These are phyloP conservation scores for Beta lomatogona DNA, from an alignment of 179 eudicot genomes.

Conservation along the genomic window DNA sequence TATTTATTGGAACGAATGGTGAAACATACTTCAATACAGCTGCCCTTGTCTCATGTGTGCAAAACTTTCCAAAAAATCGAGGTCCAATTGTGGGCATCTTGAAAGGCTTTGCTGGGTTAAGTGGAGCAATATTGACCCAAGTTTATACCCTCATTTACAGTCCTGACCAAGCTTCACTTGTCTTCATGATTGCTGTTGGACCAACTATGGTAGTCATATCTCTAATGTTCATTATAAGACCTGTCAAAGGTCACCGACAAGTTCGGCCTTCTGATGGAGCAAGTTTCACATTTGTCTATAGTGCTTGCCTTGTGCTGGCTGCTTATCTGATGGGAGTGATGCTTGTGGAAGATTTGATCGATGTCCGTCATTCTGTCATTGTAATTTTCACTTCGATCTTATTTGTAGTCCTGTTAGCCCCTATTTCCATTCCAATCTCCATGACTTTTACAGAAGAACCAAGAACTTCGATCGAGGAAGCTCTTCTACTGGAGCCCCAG, in stretches of 20 bases:
- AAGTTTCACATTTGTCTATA: conserved; percentile 68
- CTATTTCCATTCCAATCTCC: conserved; percentile 60
- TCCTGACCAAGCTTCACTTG: conserved; percentile 82
- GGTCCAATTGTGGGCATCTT: conserved; percentile 65
- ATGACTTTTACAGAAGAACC: conserved; percentile 48
- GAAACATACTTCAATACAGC: conserved; percentile 66
- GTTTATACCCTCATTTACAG: conserved; percentile 52
- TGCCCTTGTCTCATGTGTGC: conserved; percentile 62
- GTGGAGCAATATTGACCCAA: conserved; percentile 70
- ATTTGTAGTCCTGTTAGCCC: conserved; percentile 55
- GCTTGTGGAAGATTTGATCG: conserved; percentile 79
- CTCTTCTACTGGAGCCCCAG: conserved; percentile 47
- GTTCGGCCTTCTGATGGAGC: conserved; percentile 61
- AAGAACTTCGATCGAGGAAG: conserved; percentile 46
- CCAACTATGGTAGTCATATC: conserved; percentile 80
- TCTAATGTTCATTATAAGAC: conserved; percentile 80
- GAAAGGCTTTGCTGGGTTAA: conserved; percentile 70
- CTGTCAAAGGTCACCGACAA: conserved; percentile 91
- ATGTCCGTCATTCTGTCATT: conserved; percentile 51
- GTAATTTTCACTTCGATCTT: conserved; percentile 59
- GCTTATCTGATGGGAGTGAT: conserved; percentile 89
- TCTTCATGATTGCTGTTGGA: conserved; percentile 94
- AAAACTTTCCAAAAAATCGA: conserved; percentile 66
- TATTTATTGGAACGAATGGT: conserved; percentile 61
- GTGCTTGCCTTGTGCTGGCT: conserved; percentile 76